phyloP scores from a whole-genome alignment of 352 stramenopile species.

The Thraustochytrium striatum region DNA sequence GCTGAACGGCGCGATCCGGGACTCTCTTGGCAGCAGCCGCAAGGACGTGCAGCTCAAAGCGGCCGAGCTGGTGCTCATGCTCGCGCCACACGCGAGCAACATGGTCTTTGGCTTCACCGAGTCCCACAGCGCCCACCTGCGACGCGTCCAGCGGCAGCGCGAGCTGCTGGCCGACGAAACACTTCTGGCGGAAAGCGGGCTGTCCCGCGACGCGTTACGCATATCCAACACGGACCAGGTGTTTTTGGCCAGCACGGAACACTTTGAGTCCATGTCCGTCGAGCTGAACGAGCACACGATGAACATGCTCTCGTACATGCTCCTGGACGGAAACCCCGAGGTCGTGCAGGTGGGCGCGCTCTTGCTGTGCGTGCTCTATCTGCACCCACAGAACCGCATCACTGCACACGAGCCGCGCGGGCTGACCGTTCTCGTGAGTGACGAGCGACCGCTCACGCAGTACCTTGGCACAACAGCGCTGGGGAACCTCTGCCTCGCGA shows the following conservation, averaged over 20 bases:
- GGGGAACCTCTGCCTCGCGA: neutral
- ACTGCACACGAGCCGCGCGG: neutral
- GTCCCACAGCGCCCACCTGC: neutral
- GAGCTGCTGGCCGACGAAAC: neutral
- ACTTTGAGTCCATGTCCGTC: neutral
- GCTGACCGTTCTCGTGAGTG: neutral
- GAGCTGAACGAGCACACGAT: neutral
- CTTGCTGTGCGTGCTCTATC: neutral
- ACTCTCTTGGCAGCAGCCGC: neutral
- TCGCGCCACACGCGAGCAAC: neutral
- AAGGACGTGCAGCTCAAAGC: neutral
- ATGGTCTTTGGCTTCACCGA: neutral
- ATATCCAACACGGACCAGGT: neutral
- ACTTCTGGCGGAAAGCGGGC: neutral
- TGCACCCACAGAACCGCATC: neutral
- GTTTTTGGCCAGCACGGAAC: neutral
- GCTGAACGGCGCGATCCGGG: neutral
- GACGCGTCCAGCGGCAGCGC: too few relatives aligned
- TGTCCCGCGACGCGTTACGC: neutral
- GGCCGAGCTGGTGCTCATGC: neutral
- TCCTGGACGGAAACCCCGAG: neutral
- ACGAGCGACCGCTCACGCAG: neutral
- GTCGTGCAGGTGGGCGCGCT: neutral
- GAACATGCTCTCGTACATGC: neutral
- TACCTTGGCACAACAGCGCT: neutral